Evolutionary conservation across 768 basidiomycete genomes (phyloP).

Genomic region (Mycena galopus): DNA sequence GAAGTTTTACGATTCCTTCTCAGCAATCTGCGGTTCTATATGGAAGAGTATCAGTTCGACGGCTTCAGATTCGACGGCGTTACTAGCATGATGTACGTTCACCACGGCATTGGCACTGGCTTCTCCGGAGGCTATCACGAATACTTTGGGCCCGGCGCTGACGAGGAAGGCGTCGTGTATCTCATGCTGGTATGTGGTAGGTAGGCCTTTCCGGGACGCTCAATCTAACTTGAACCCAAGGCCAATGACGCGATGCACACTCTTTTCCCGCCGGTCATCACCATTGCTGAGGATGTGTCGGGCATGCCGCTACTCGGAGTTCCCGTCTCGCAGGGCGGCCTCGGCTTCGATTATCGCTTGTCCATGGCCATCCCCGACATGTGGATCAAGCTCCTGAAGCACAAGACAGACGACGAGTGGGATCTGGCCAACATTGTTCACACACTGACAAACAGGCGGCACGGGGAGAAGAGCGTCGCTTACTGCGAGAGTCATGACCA

Average conservation of each 20-base stretch:
- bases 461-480: constrained; percentile 92
- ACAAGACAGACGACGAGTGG: constrained; percentile 90
- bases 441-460: constrained; percentile 90
- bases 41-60: constrained; percentile 96
- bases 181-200: constrained; percentile 89
- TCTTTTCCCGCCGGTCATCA: constrained; percentile 84
- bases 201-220: background rate
- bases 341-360: constrained; percentile 98
- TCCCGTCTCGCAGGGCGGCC: constrained; percentile 83
- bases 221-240: constrained; percentile 55
- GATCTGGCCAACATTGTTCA: constrained; percentile 87
- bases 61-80: constrained; percentile 99
- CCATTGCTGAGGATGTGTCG: constrained; percentile 98
- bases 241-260: constrained; percentile 92
- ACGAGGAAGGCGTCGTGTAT: constrained; percentile 92
- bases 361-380: constrained; percentile 99
- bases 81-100: constrained; percentile 99
- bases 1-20: constrained; percentile 96
- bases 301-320: constrained; percentile 97
- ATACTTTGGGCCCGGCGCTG: constrained; percentile 91
- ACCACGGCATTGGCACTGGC: constrained; percentile 97
- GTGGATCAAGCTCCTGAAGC: constrained; percentile 99
- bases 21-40: constrained; percentile 94
- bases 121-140: constrained; percentile 99
- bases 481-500: constrained; percentile 98